Conservation (phyloP, 2,329 filamentous ascomycete species). For the Curvularia verruculosa region DNA sequence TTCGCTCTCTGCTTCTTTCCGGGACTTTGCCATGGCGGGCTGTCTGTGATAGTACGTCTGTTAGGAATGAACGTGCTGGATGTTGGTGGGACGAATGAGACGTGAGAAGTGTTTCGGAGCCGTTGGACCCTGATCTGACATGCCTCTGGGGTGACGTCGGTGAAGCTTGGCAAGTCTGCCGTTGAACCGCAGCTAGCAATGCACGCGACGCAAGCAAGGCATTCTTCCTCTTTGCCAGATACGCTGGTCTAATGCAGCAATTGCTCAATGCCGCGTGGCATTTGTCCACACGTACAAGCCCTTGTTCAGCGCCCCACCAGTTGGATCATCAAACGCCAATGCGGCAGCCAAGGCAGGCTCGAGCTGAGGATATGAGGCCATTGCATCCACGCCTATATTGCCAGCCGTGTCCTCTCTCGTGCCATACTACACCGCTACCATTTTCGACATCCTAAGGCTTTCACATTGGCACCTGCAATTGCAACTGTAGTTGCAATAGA, state of each 20-base stretch:
- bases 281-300: constrained; percentile 4
- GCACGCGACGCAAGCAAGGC: constrained; percentile 7
- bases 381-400: constrained; percentile 21
- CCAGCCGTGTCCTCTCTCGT: constrained; percentile 23
- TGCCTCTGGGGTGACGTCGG: constrained; percentile 22
- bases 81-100: not conserved
- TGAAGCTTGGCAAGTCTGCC: constrained; percentile 17
- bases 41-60: not conserved
- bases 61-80: not conserved
- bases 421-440: constrained; percentile 10
- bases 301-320: constrained; percentile 16
- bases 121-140: constrained; percentile 28
- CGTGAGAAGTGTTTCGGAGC: not conserved
- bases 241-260: constrained; percentile 6
- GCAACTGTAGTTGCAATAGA: not conserved
- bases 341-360: constrained; percentile 33
- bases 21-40: constrained; percentile 48
- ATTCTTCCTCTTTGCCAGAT: not conserved
- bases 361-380: constrained; percentile 20
- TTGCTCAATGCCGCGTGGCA: constrained; percentile 10
- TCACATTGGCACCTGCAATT: not conserved
- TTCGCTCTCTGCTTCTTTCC: constrained; percentile 61
- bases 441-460: not conserved
- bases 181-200: not conserved
- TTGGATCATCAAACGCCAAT: constrained; percentile 28